Evolutionary conservation across 148 eudicot genomes (phyloP).

Genomic region (Rheum nobile): DNA sequence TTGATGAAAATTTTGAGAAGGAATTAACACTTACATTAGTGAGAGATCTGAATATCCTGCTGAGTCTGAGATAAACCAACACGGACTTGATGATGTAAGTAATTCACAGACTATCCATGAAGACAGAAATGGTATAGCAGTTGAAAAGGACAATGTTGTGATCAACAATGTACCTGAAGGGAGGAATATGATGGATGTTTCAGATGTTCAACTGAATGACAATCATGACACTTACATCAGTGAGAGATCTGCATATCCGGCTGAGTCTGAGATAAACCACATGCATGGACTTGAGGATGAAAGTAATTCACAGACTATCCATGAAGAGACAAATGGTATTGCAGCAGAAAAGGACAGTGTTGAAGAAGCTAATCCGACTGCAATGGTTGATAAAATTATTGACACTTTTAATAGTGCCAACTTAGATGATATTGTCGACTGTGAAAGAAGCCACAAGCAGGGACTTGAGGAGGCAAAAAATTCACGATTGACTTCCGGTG

Average conservation of each 20-base stretch:
- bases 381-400: background rate
- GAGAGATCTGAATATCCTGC: background rate
- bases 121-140: too few relatives aligned
- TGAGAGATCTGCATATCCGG: background rate
- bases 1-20: background rate
- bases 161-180: too few relatives aligned
- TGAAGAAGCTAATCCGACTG: background rate
- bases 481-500: background rate
- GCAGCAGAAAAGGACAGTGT: background rate
- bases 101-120: too few relatives aligned
- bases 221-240: background rate
- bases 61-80: too few relatives aligned
- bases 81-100: too few relatives aligned
- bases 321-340: background rate
- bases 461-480: background rate
- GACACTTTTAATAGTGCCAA: background rate
- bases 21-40: background rate
- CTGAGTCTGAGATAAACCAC: background rate
- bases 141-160: too few relatives aligned
- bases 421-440: background rate
- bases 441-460: background rate
- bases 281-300: background rate
- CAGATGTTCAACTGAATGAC: too few relatives aligned
- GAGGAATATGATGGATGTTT: too few relatives aligned
- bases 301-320: background rate